A percentile compares a stretch with the other conserved stretches of the same genome.
Conservation (phyloP, 306 rosid genomes). For the Vigna unguiculata region DNA sequence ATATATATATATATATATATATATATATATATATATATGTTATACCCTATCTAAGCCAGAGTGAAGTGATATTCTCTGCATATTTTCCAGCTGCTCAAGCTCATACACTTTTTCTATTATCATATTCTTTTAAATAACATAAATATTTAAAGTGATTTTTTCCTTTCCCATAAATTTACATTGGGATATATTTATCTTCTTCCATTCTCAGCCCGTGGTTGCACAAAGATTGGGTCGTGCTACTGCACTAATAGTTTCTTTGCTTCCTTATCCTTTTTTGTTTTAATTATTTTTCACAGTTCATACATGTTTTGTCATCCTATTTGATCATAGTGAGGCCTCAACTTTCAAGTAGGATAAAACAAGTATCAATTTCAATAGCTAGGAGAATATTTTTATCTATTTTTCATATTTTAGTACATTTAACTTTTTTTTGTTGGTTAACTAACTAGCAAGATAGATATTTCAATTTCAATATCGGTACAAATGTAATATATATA, state of each 20-base stretch:
- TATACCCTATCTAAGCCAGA: neutral
- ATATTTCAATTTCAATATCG: neutral
- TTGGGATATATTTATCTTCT: conserved; percentile 10
- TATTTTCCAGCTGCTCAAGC: neutral
- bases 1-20: too few species aligned
- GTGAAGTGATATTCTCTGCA: neutral
- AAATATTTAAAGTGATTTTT: conserved; percentile 4
- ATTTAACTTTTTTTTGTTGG: conserved; percentile 15
- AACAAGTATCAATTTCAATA: neutral
- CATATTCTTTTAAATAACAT: conserved; percentile 6
- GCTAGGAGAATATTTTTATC: neutral
- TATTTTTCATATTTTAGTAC: neutral
- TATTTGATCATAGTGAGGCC: conserved; percentile 20
- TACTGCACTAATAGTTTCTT: neutral
- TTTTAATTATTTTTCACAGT: conserved; percentile 10
- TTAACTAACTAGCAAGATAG: conserved; percentile 7
- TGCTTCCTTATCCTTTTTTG: neutral
- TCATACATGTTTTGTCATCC: neutral
- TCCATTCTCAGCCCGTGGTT: conserved; percentile 12
- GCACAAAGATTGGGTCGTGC: neutral
- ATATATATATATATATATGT: neutral
- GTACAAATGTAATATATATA: neutral
- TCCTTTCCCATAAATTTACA: conserved; percentile 7
- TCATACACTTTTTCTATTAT: neutral
- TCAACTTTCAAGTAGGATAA: neutral